Base-by-base conservation (phyloP, 2,329 filamentous ascomycete genomes). In the Neopestalotiopsis sp. region DNA sequence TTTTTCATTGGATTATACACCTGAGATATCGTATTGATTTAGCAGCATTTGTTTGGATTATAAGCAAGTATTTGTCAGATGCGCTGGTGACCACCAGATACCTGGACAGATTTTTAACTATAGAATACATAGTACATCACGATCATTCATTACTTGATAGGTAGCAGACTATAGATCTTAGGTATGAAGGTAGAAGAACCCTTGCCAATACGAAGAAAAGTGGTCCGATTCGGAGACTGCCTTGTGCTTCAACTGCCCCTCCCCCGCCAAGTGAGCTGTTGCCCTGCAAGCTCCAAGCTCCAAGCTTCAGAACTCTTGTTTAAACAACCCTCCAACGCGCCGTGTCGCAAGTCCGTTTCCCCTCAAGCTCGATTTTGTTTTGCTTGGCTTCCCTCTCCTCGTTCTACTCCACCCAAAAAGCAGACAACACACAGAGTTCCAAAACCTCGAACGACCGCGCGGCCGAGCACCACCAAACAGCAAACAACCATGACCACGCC, bases 401-500 rank as follows among this genome's bases (percentile, higher is more conserved):
- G 34, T 38, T 38, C 10, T 20, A 52, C 45, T 17, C 17, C 9
- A 52, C 45, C 5, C 45, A n/a, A n/a, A n/a, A 17, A 9, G 5
- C n/a, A 24, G 0, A 20, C 7, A 52, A 52, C 45, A 24, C n/a
- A 52, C 45, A 9, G 5, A 28, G 17, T 24, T 17, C 20, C n/a
- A 7, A 6, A n/a, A 13, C 13, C 6, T 9, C 7, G 6, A n/a
- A 52, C 45, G 6, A 52, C 9, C 45, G 6, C 24, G 24, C 24
- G 24, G 24, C 24, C 24, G 24, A 28, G 24, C 1, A 28, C 24
- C 24, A 28, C 24, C 24, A 28, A 0, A 52, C 45, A 17, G 45
- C 45, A 20, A 5, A 20, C 5, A 52, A 58, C 45, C 58, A 70
- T 70, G 69, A 45, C 69, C 42, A 45, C 30, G 32, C 69, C 68